Conservation (phyloP, 2,329 filamentous ascomycete genomes). For the Ceratocystis papillata region DNA sequence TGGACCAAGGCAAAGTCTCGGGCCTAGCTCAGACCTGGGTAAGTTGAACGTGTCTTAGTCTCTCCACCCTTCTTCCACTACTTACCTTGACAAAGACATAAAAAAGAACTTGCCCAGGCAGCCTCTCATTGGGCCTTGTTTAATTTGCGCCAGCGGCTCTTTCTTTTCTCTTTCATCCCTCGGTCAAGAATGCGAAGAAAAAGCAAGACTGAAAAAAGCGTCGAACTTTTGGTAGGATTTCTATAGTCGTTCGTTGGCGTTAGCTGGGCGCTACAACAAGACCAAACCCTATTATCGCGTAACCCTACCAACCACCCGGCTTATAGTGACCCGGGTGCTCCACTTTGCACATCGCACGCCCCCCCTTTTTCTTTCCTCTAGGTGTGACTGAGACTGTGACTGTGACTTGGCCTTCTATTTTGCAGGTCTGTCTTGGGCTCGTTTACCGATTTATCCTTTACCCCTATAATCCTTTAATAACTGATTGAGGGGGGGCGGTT, state of each 20-base stretch:
- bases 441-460: constrained; percentile 7
- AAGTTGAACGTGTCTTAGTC: neutral
- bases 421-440: neutral
- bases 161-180: neutral
- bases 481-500: neutral
- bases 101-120: neutral
- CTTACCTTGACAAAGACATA: neutral
- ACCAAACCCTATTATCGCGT: neutral
- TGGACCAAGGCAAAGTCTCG: neutral
- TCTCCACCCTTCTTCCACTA: neutral
- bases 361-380: neutral
- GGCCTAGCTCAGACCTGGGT: neutral
- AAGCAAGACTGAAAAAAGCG: neutral
- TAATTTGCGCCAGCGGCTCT: neutral
- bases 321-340: neutral
- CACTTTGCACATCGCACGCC: constrained; percentile 11
- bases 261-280: neutral
- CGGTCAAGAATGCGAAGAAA: neutral
- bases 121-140: neutral
- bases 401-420: too few species aligned
- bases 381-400: neutral
- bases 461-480: constrained; percentile 15
- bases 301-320: constrained; percentile 12
- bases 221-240: constrained; percentile 2
- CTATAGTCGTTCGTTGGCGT: neutral